Evolutionary conservation across 129 eudicot species (phyloP), one percentile per base, ranked within the genome.

Genomic region (Dittrichia graveolens): DNA sequence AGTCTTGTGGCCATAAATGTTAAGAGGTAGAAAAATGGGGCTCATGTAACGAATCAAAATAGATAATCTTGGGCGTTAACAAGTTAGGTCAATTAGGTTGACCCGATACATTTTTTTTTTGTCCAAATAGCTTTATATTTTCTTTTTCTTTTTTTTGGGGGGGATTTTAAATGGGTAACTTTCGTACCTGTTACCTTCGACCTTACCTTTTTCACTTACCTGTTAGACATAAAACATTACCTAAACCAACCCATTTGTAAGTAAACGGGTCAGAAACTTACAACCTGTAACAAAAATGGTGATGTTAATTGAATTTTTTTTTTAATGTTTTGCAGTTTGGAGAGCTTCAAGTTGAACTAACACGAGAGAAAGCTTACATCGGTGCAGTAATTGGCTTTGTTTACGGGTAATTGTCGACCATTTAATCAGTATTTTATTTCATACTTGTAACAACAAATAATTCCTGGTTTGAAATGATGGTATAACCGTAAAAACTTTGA

Each of bases 311-410:
- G 19, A 3, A 42, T 14, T 71, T 59, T 50, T 46, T 75, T 7
- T 39, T 16, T n/a, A n/a, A 24, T 24, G 10, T 37, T 60, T 10
- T 79, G 79, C 87, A 93, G 98, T 93, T 89, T 77, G 98, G 98
- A 71, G 90, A 84, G 61, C 95, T 93, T 71, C 98, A 93, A 68
- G 92, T 93, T 42, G 96, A 84, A 79, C 68, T 93, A 74, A 87
- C 98, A 18, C 84, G 87, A 69, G 82, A 84, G 60, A 87, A 87
- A 78, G 95, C 98, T 74, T 87, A 87, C 52, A 82, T 84, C 8
- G 95, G 98, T 19, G 89, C 96, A 59, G 85, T 7, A 24, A 89
- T 93, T 81, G 92, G 82, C 79, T 81, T 85, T 43, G 83, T 74
- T 59, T 93, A 83, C 44, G 95, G 86, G 98, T 93, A 84, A 71